Base-by-base conservation (phyloP, 306 rosid species). In the Trifolium subterraneum region DNA sequence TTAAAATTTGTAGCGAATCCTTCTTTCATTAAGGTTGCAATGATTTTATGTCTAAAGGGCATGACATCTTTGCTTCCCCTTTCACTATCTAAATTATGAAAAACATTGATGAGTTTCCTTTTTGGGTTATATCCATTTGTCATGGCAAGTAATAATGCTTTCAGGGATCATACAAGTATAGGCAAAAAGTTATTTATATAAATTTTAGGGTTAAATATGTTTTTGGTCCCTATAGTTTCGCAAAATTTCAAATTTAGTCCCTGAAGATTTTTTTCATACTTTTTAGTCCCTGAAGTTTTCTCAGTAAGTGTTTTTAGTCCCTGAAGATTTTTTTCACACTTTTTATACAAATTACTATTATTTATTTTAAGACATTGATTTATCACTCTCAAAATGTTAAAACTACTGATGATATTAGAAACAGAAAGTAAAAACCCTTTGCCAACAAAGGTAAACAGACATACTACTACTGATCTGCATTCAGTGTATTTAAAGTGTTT, bases 11-110 rank as follows among this genome's bases (percentile, higher is more conserved):
- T 64, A 50, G 73, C 58, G 23, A 64, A 36, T 47, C 5, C 4
- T 56, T 63, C 25, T 15, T 6, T 29, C 45, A 23, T 56, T 23
- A 47, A 35, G 64, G 55, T 73, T 59, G 41, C 64, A 47, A n/a
- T 16, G 55, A 62, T 62, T 45, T 73, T 29, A 62, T 70, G 35
- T 64, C 44, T 25, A 7, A 68, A 50, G 77, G 70, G n/a, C 52
- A 61, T 19, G 60, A 13, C 10, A 27, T n/a, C 7, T 72, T 42
- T 70, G 66, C 68, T 64, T 74, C 64, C 66, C 16, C 23, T 52
- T 62, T 31, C 42, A 50, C 44, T 10, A 47, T 50, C 50, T 61
- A 48, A 50, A 56, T 11, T 13, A 11, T 59, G 50, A 67, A 25
- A 25, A 1, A 1, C 0, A 1, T 54, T 68, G 10, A 58, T 58